These are phyloP conservation scores for Suillus discolor DNA, from an alignment of 768 basidiomycete species.

Conservation along the genomic window DNA sequence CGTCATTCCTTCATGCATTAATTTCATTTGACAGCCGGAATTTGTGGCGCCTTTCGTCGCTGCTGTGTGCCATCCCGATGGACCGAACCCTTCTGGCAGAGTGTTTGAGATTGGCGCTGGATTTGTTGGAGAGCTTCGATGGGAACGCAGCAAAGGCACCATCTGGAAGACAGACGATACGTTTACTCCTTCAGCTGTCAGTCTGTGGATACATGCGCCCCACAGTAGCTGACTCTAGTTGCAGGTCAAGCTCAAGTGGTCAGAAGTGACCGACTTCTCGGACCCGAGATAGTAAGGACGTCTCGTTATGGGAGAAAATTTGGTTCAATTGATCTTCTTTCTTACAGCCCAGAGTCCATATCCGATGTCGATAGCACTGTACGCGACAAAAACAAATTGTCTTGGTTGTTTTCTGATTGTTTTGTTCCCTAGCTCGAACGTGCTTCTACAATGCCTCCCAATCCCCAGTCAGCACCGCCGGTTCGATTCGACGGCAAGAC, in stretches of 20 bases:
- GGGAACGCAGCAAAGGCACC: conserved; percentile 87
- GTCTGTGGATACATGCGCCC: conserved; percentile 16
- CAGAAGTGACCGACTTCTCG: conserved; percentile 77
- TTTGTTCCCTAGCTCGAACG: conserved; percentile 53
- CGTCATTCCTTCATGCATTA: background rate
- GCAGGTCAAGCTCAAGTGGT: conserved; percentile 84
- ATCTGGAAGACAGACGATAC: conserved; percentile 88
- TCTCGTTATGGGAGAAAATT: background rate
- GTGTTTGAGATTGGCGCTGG: conserved; percentile 95
- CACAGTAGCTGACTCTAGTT: conserved; percentile 6
- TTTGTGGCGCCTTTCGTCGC: conserved; percentile 92
- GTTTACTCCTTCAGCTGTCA: conserved; percentile 93
- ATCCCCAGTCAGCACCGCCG: conserved; percentile 65
- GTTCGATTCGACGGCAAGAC: conserved; percentile 90
- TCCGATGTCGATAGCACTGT: conserved; percentile 66
- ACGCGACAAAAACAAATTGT: conserved; percentile 11
- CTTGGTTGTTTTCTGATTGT: background rate
- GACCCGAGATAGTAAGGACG: conserved; percentile 65
- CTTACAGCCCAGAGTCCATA: conserved; percentile 61
- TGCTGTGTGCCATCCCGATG: conserved; percentile 85
- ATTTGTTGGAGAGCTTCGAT: conserved; percentile 87
- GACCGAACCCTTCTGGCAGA: conserved; percentile 74
- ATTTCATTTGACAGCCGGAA: conserved; percentile 55
- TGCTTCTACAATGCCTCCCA: conserved; percentile 64
- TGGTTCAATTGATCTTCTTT: conserved; percentile 9